These are phyloP conservation scores for Hyphodiscus hymeniophilus DNA, from an alignment of 495 filamentous ascomycete genomes.

Conservation along the genomic window DNA sequence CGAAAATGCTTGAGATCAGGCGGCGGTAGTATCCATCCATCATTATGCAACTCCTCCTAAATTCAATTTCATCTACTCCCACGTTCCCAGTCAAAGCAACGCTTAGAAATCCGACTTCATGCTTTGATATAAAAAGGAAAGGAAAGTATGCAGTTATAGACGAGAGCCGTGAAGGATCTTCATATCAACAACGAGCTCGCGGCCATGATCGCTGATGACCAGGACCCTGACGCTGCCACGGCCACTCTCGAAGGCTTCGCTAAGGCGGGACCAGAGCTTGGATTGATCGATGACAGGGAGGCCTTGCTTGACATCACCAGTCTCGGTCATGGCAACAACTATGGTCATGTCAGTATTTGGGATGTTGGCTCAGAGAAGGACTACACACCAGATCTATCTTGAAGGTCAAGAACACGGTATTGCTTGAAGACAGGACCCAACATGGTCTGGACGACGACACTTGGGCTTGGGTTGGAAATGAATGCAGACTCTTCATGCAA, in stretches of 20 bases:
- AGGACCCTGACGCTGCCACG: slow-evolving; percentile 90
- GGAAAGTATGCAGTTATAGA: slow-evolving; percentile 25
- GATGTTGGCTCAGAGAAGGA: background rate
- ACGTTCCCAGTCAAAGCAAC: slow-evolving; percentile 9
- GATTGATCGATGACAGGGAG: slow-evolving; percentile 91
- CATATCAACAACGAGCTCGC: slow-evolving; percentile 96
- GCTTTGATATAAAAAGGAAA: slow-evolving; percentile 17
- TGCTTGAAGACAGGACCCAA: slow-evolving; percentile 99
- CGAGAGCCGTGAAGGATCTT: slow-evolving; percentile 82
- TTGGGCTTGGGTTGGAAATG: slow-evolving; percentile 91
- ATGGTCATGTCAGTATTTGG: slow-evolving; percentile 32
- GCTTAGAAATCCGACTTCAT: slow-evolving; percentile 7
- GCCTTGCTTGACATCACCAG: slow-evolving; percentile 94
- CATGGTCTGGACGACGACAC: slow-evolving; percentile 98
- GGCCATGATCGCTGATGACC: slow-evolving; percentile 89
- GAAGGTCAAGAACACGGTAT: slow-evolving; percentile 98
- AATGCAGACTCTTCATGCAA: slow-evolving; percentile 98
- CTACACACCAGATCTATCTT: slow-evolving; percentile 55
- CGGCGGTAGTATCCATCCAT: slow-evolving; percentile 5
- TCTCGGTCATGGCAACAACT: slow-evolving; percentile 25
- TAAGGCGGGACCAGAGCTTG: slow-evolving; percentile 71
- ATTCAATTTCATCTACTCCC: slow-evolving; percentile 12
- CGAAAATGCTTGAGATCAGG: background rate
- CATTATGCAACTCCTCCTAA: slow-evolving; percentile 16
- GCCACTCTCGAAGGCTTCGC: slow-evolving; percentile 80